Evolutionary conservation across 768 basidiomycete genomes (phyloP), one percentile per base, ranked within the genome.

Genomic region (Exidia glandulosa): DNA sequence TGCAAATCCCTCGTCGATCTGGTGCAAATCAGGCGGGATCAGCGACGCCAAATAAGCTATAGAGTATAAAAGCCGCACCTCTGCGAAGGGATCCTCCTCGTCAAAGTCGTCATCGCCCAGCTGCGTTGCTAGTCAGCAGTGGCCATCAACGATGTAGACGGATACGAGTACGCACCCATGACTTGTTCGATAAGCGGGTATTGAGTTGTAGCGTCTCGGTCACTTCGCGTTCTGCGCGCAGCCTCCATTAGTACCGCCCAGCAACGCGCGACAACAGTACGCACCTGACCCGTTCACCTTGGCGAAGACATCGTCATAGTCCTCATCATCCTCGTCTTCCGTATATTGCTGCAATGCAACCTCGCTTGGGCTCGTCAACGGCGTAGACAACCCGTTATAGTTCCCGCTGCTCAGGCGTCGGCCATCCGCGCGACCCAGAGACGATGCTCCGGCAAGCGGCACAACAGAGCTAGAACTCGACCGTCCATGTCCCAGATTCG

Each of bases 31-130:
- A 63, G 59, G 55, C 50, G 56, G 14, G 12, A 54, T 54, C 31
- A 31, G 14, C 10, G 27, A 61, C 37, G 33, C 33, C 5, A 16
- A 29, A 32, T 25, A 23, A 54, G 7, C 19, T 16, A 61, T 27
- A 54, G 27, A 41, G 9, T 12, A 33, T 5, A 23, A 30, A 2
- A 13, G 7, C 10, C 13, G 32, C 64, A 90, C 91, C 76, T 94
- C 91, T 2, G 95, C 94, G 66, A 99, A 99, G 1, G 96, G 95
- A 76, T 99, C 94, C 58, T 93, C 90, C 57, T 95, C 94, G 60
- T 95, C 93, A 2, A 82, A 83, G 33, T 88, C 82, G 32, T 88
- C 90, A 48, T 91, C 91, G 9, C 86, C 86, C 58, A 88, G 73
- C 85, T 88, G 62, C n/a, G 29, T 58, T 25, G 48, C n/a, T 57